Base-by-base conservation (phyloP, 2,329 filamentous ascomycete genomes). In the Cephalotrichum gorgonifer region DNA sequence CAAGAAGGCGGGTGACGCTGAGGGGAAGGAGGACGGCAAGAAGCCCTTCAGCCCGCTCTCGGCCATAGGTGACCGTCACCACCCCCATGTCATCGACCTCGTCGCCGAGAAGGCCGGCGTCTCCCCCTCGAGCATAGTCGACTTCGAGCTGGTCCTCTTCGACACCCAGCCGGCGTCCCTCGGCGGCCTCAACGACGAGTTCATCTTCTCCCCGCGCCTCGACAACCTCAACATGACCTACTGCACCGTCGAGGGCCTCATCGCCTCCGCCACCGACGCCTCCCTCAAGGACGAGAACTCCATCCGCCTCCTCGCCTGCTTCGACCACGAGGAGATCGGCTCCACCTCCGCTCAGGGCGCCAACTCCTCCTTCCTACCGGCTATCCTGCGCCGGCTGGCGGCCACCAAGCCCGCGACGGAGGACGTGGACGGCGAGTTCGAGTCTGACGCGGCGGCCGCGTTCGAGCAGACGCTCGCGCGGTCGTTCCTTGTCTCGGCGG, bases 211-310 rank as follows among this genome's bases (percentile, higher is more conserved):
- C 3, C 82, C 90, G n/a, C 83, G 93, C 43, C 78, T 98, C 49
- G 93, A 98, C 71, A 98, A 98, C 67, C 75, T 96, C 15, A 87
- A 88, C 68, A 95, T 95, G 87, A 94, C 91, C 9, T 97, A 89
- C 72, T 97, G 93, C 71, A 85, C 86, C 55, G 81, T 93, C 49
- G 78, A 85, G 67, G 89, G 88, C 50, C 74, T 98, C 50, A 88
- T 97, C 58, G 77, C 84, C 54, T 96, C 91, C 0, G 71, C 94
- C 25, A 67, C 74, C 20, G 74, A 79, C 3, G 64, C 78, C 12
- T 69, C 73, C 4, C 76, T 97, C 26, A 80, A 88, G 41, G 68
- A 84, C 22, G 91, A 96, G 60, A 72, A 79, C 3, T 84, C 80
- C 17, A 96, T 97, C 60, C 88, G 93, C 43, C 74, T 98, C n/a